These are phyloP conservation scores for Lachnellula occidentalis DNA, from an alignment of 2,329 filamentous ascomycete genomes.

Conservation along the genomic window DNA sequence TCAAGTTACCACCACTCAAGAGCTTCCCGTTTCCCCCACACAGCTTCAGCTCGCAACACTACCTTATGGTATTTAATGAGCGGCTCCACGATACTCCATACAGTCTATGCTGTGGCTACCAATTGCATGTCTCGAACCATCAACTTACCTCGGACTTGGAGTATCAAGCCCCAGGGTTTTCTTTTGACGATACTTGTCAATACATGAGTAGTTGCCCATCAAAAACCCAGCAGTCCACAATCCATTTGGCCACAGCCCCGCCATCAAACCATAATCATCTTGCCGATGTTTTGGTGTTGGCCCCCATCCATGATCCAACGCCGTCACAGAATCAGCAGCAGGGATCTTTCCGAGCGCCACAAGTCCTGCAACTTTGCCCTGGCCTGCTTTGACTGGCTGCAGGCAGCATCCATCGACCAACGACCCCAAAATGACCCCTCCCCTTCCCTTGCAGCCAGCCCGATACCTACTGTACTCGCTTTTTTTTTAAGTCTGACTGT, in stretches of 20 bases:
- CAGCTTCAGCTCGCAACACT: too few species aligned
- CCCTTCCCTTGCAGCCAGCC: neutral
- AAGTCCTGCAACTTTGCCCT: neutral
- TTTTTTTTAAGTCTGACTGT: too few species aligned
- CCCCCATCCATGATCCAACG: neutral
- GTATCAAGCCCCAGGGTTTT: neutral
- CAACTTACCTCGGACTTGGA: neutral
- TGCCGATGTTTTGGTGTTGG: neutral
- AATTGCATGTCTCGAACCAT: constrained; percentile 1
- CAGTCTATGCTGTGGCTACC: neutral
- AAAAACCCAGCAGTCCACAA: too few species aligned
- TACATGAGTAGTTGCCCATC: neutral
- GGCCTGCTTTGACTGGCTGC: neutral
- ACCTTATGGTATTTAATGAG: too few species aligned
- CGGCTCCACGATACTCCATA: too few species aligned
- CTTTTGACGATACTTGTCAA: constrained; percentile 2
- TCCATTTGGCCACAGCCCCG: neutral
- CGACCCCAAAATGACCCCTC: neutral
- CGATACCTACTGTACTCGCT: too few species aligned
- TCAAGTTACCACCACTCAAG: neutral
- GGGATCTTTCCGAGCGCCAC: neutral
- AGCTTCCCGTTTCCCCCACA: too few species aligned
- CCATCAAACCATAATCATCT: neutral
- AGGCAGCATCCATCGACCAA: too few species aligned
- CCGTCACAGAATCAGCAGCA: neutral